Percentiles rank a stretch among this genome's conserved stretches.
Evolutionary conservation across 2,329 filamentous ascomycete genomes (phyloP).

Genomic region (Plectosphaerella plurivora): DNA sequence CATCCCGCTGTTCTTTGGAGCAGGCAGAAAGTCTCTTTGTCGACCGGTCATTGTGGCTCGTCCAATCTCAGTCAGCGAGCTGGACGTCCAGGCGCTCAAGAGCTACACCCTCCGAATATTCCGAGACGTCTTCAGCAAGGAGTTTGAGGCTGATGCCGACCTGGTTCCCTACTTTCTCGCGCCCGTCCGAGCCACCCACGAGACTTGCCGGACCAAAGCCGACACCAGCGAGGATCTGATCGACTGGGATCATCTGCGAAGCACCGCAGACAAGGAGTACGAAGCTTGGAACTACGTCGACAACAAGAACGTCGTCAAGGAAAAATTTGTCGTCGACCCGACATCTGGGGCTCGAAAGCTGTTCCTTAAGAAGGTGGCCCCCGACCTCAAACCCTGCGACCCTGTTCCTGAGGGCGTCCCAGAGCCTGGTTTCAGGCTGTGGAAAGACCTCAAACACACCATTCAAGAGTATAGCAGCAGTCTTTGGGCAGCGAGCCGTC

Average conservation of each 20-base stretch:
- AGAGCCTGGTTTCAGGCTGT: constrained; percentile 37
- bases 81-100: constrained; percentile 52
- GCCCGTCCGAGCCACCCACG: constrained; percentile 36
- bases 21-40: constrained; percentile 55
- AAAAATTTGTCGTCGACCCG: constrained; percentile 53
- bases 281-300: constrained; percentile 36
- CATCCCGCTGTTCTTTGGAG: constrained; percentile 70
- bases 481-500: constrained; percentile 59
- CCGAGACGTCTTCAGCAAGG: constrained; percentile 83
- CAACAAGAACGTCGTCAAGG: constrained; percentile 42
- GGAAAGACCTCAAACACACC: constrained; percentile 39
- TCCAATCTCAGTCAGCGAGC: constrained; percentile 36
- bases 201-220: neutral
- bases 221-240: constrained; percentile 27
- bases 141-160: constrained; percentile 58
- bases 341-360: constrained; percentile 62
- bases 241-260: constrained; percentile 57
- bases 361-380: constrained; percentile 47
- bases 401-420: constrained; percentile 55
- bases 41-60: constrained; percentile 38
- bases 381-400: constrained; percentile 58
- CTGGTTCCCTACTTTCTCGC: constrained; percentile 82
- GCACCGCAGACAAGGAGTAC: constrained; percentile 26
- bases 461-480: constrained; percentile 85
- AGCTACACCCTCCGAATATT: constrained; percentile 74